Conservation (phyloP, 1,284 basidiomycete species). For the Phellopilus nigrolimitatus region DNA sequence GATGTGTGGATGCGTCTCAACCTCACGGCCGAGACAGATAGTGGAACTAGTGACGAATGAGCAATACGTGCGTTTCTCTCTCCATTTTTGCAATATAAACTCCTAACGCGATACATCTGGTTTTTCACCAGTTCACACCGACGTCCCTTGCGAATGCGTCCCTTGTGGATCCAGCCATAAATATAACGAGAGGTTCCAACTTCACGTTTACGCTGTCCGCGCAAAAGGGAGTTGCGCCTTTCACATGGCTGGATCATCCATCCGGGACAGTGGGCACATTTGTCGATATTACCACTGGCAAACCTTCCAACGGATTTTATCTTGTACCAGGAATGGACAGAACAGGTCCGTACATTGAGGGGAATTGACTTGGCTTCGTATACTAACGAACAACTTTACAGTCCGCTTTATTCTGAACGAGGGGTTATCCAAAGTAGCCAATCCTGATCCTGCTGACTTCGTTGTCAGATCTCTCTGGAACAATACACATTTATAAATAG, state of each 20-base stretch:
- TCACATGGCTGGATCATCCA: constrained; percentile 58
- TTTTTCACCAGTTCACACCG: constrained; percentile 46
- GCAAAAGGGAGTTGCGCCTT: constrained; percentile 47
- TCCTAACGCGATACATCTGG: neutral
- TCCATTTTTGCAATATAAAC: neutral
- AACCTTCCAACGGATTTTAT: constrained; percentile 49
- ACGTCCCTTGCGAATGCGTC: constrained; percentile 40
- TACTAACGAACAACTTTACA: too few relatives aligned
- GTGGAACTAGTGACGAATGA: constrained; percentile 44
- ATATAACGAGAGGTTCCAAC: constrained; percentile 30
- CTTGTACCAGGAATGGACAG: constrained; percentile 47
- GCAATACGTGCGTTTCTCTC: constrained; percentile 41
- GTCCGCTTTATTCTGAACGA: constrained; percentile 43
- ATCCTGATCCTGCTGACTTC: constrained; percentile 41
- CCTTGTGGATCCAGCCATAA: constrained; percentile 46
- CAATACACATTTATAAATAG: constrained; percentile 41
- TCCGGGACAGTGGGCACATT: constrained; percentile 50
- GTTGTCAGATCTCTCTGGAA: constrained; percentile 55
- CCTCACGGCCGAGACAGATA: constrained; percentile 42
- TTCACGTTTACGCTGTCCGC: constrained; percentile 50
- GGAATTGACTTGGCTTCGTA: too few relatives aligned
- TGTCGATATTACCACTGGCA: constrained; percentile 37
- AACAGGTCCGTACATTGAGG: constrained; percentile 43
- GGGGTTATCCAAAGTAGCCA: constrained; percentile 33
- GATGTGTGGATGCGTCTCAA: constrained; percentile 52